phyloP scores from a whole-genome alignment of 768 basidiomycete genomes.

The Leccinum boreale region DNA sequence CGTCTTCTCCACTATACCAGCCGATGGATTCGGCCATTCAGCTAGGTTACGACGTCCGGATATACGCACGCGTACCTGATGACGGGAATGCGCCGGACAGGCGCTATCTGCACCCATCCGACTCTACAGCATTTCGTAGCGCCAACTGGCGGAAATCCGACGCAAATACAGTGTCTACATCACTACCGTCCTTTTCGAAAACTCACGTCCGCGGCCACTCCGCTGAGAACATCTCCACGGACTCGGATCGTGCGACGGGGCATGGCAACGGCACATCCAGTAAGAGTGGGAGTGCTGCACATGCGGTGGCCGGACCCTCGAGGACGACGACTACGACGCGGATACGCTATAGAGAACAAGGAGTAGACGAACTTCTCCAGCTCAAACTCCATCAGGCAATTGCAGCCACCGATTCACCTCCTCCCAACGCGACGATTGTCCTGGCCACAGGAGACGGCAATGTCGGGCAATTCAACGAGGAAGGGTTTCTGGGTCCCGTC shows the following conservation, averaged over 20 bases:
- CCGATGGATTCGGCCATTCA: constrained; percentile 69
- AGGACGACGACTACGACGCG: constrained; percentile 31
- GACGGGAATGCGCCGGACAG: constrained; percentile 61
- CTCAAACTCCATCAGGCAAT: constrained; percentile 89
- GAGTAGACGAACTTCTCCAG: constrained; percentile 92
- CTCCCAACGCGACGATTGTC: constrained; percentile 72
- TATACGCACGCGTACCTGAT: constrained; percentile 71
- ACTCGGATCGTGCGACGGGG: constrained; percentile 22
- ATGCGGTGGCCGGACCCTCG: constrained; percentile 13
- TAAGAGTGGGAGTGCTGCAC: constrained; percentile 8
- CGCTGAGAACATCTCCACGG: constrained; percentile 23
- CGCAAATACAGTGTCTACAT: not conserved
- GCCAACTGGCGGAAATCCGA: constrained; percentile 25
- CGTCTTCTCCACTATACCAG: constrained; percentile 83
- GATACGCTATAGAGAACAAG: constrained; percentile 80
- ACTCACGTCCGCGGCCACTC: constrained; percentile 15
- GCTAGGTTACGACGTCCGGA: constrained; percentile 71
- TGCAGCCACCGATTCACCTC: constrained; percentile 63
- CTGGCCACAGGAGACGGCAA: constrained; percentile 94
- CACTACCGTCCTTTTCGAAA: constrained; percentile 4
- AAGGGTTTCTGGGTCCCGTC: constrained; percentile 89
- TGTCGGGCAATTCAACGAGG: constrained; percentile 87
- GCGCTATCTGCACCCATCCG: constrained; percentile 13
- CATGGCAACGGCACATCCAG: not conserved
- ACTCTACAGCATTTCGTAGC: constrained; percentile 12